These are phyloP conservation scores for Trichophaea hybrida DNA, from an alignment of 2,329 filamentous ascomycete genomes.

Conservation along the genomic window DNA sequence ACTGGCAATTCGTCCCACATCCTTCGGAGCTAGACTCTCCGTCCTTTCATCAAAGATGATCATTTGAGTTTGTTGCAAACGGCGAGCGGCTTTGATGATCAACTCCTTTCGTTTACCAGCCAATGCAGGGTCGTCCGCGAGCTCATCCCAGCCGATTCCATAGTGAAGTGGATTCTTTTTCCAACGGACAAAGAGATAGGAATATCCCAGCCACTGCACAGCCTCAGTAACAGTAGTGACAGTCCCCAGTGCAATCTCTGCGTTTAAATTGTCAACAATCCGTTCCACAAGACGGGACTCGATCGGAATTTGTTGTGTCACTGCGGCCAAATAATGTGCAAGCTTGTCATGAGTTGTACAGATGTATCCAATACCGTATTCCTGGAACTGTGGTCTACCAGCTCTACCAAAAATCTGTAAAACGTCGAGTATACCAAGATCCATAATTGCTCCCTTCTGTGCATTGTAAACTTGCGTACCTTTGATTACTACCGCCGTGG, in stretches of 20 bases:
- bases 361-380: constrained; percentile 95
- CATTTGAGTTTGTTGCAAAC: constrained; percentile 90
- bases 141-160: constrained; percentile 88
- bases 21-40: constrained; percentile 83
- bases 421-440: constrained; percentile 90
- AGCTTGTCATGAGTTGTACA: constrained; percentile 92
- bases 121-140: constrained; percentile 71
- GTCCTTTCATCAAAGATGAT: constrained; percentile 95
- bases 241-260: constrained; percentile 82
- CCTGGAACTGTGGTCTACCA: constrained; percentile 92
- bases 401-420: constrained; percentile 97
- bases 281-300: constrained; percentile 93
- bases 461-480: constrained; percentile 94
- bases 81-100: constrained; percentile 73
- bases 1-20: constrained; percentile 90
- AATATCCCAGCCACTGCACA: constrained; percentile 95
- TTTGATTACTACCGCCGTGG: constrained; percentile 93
- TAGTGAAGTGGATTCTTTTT: constrained; percentile 79
- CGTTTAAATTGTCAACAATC: constrained; percentile 91
- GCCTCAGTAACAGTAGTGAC: constrained; percentile 89
- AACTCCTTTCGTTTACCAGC: constrained; percentile 74
- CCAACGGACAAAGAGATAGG: constrained; percentile 95
- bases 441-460: constrained; percentile 90
- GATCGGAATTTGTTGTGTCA: constrained; percentile 92
- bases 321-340: constrained; percentile 75